Conservation (phyloP, 2,329 filamentous ascomycete species). For the Chalara sp. region DNA sequence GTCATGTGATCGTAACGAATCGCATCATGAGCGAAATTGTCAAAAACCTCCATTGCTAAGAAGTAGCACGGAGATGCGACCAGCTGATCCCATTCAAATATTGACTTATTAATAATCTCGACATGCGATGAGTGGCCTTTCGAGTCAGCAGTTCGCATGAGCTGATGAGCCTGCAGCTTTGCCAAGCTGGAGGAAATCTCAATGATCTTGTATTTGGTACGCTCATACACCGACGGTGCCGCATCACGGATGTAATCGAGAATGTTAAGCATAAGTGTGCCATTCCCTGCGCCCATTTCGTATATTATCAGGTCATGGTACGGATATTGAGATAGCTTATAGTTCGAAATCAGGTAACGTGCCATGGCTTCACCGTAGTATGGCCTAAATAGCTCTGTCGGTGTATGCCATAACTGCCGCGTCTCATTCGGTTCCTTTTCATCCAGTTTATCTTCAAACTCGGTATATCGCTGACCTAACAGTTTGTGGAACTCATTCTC, state of each 20-base stretch:
- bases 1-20: conserved; percentile 84
- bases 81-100: conserved; percentile 87
- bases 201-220: conserved; percentile 91
- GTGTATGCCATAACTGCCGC: conserved; percentile 95
- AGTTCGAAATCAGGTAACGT: conserved; percentile 92
- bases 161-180: conserved; percentile 64
- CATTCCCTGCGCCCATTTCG: conserved; percentile 96
- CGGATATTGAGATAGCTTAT: conserved; percentile 87
- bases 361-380: conserved; percentile 97
- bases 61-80: conserved; percentile 96
- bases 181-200: conserved; percentile 86
- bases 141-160: conserved; percentile 58
- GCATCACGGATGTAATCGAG: conserved; percentile 89
- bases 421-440: conserved; percentile 58
- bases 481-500: conserved; percentile 77
- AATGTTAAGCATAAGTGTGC: conserved; percentile 96
- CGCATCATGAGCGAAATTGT: conserved; percentile 95
- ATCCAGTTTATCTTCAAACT: conserved; percentile 87
- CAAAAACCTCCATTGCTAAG: conserved; percentile 94
- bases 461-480: conserved; percentile 72
- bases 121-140: conserved; percentile 78
- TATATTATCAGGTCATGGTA: conserved; percentile 97
- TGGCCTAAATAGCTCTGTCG: conserved; percentile 91
- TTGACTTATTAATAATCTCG: conserved; percentile 88
- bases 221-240: conserved; percentile 86